Evolutionary conservation across 1,284 basidiomycete species (phyloP).

Genomic region (Melanopsichium pennsylvanicum): DNA sequence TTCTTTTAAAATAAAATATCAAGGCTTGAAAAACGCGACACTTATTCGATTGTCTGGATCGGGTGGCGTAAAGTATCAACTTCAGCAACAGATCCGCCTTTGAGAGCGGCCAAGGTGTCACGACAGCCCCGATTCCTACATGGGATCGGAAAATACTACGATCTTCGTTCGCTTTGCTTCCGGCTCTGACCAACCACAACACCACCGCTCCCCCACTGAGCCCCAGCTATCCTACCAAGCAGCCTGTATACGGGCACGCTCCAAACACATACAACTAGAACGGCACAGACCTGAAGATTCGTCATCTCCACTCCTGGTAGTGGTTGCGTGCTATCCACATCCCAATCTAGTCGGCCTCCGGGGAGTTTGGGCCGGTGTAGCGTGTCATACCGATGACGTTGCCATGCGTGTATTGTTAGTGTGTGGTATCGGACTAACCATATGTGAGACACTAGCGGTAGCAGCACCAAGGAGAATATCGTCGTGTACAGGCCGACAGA

Average conservation of each 20-base stretch:
- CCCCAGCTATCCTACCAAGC: conserved; percentile 31
- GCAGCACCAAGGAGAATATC: conserved; percentile 6
- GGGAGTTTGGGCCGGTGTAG: conserved; percentile 24
- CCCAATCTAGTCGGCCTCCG: conserved; percentile 40
- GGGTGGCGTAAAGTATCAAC: too few species aligned
- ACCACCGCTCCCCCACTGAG: conserved; percentile 34
- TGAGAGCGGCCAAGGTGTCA: too few species aligned
- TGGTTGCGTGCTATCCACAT: conserved; percentile 11
- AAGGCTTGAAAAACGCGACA: too few species aligned
- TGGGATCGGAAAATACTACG: background rate
- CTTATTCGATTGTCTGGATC: too few species aligned
- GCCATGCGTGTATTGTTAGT: conserved; percentile 25
- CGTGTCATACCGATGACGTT: conserved; percentile 35
- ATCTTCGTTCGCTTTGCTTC: background rate
- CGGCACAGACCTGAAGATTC: conserved; percentile 31
- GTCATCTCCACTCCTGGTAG: conserved; percentile 22
- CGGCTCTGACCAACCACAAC: background rate
- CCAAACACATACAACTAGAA: conserved; percentile 37
- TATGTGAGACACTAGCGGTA: conserved; percentile 25
- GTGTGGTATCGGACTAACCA: conserved; percentile 34
- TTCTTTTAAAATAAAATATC: too few species aligned
- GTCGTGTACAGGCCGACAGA: background rate
- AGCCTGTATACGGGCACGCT: conserved; percentile 35
- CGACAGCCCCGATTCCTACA: too few species aligned
- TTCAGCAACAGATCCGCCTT: too few species aligned